These are phyloP conservation scores for Tulasnella calospora DNA, from an alignment of 768 basidiomycete species.

Conservation along the genomic window DNA sequence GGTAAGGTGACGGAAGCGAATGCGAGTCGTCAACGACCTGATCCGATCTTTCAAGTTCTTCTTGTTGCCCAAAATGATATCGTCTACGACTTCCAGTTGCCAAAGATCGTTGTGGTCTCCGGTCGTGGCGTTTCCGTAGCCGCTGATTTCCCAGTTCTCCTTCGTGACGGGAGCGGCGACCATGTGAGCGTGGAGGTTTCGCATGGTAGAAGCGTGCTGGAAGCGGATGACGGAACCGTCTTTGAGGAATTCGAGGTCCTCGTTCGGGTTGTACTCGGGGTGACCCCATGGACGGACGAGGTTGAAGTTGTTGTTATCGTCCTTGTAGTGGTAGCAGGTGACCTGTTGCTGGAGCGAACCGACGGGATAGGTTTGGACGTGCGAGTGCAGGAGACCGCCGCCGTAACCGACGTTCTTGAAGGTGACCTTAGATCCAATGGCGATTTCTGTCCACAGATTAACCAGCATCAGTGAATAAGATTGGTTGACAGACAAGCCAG, in stretches of 20 bases:
- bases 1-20: constrained; percentile 73
- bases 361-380: constrained; percentile 88
- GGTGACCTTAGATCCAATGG: constrained; percentile 83
- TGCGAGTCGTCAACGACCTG: constrained; percentile 83
- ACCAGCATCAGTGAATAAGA: not conserved
- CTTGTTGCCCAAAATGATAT: constrained; percentile 59
- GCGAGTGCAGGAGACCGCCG: constrained; percentile 93
- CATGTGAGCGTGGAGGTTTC: constrained; percentile 89
- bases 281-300: constrained; percentile 80
- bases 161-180: constrained; percentile 86
- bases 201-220: constrained; percentile 71
- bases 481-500: not conserved
- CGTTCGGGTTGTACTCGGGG: constrained; percentile 58
- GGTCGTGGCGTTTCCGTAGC: constrained; percentile 85
- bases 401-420: constrained; percentile 98
- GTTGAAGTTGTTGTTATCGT: constrained; percentile 91
- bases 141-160: constrained; percentile 84
- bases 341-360: constrained; percentile 94
- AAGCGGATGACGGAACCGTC: constrained; percentile 78
- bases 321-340: constrained; percentile 99
- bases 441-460: constrained; percentile 58
- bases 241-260: constrained; percentile 62
- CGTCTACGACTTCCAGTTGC: constrained; percentile 91
- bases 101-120: constrained; percentile 90
- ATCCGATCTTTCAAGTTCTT: constrained; percentile 57